Evolutionary conservation across 176 grass and related monocot genomes (phyloP).

Genomic region (Chloris gayana): DNA sequence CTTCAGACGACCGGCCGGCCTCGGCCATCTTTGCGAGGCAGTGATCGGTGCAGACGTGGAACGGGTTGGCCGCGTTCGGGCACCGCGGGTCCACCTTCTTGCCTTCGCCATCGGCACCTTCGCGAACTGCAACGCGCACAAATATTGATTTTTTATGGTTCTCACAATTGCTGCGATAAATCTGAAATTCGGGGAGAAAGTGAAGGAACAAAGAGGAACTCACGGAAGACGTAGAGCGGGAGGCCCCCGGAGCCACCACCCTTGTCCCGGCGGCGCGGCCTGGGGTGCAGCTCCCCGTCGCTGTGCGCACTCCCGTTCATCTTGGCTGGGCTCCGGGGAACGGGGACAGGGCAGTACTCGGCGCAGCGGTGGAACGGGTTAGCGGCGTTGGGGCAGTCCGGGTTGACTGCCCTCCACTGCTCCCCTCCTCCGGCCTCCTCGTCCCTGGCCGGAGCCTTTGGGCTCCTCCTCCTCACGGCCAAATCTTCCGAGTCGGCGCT

Average conservation of each 20-base stretch:
- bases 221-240: constrained; percentile 78
- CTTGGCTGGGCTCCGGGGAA: constrained; percentile 20
- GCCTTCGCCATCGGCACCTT: constrained; percentile 43
- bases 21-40: constrained; percentile 59
- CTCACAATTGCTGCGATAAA: neutral
- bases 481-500: neutral
- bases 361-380: constrained; percentile 68
- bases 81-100: constrained; percentile 80
- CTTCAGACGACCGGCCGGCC: constrained; percentile 43
- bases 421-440: constrained; percentile 24
- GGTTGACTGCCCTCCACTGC: constrained; percentile 43
- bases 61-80: constrained; percentile 77
- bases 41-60: constrained; percentile 72
- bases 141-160: neutral
- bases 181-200: neutral
- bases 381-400: constrained; percentile 57
- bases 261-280: constrained; percentile 42
- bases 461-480: neutral
- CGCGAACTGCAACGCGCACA: constrained; percentile 48
- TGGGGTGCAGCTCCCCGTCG: constrained; percentile 40
- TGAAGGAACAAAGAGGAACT: neutral
- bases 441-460: constrained; percentile 10
- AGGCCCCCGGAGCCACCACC: constrained; percentile 64
- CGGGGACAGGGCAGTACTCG: constrained; percentile 53
- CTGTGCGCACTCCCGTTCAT: constrained; percentile 57